Evolutionary conservation across 2,329 filamentous ascomycete genomes (phyloP), one percentile per base, ranked within the genome.

Genomic region (Albifimbria verrucaria): DNA sequence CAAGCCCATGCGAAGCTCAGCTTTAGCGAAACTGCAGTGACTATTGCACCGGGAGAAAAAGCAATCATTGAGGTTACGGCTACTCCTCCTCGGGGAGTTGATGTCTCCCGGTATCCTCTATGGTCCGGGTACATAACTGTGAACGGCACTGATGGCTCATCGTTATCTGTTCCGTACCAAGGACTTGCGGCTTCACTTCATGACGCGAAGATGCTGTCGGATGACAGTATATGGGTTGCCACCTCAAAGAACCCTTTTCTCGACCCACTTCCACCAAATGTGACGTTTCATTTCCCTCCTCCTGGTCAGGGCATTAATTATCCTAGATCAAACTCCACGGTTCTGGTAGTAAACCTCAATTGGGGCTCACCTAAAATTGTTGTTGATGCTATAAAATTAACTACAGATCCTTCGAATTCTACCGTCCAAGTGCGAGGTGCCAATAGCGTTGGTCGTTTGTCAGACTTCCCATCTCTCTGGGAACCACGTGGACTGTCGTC

Each of bases 111-210:
- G 6, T 54, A 74, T 20, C 73, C 73, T 7, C 64, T 76, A 9
- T 77, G 75, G 59, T 68, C 68, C 25, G 74, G 74, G n/a, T 75
- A 70, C 62, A 62, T 77, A 49, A 62, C 69, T 9, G 60, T 76
- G 45, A 69, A 67, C 36, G 64, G 65, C 43, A 68, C 65, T 36
- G 69, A 68, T 18, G 65, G 62, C 20, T 65, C 69, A 10, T 54
- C 58, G 10, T 62, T 73, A n/a, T 59, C 61, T 4, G 56, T 75
- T 7, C 72, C 72, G 3, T 75, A 75, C 56, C 61, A 69, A 11
- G 72, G 72, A 15, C 58, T 71, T 5, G 62, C 55, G 7, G 65
- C 64, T 4, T 60, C 62, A 50, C 51, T 61, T 25, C 45, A 17
- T 26, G 12, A 43, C 44, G 42, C 42, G 18, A 21, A 44, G 7